Conservation (phyloP, 2,329 filamentous ascomycete genomes). For the Talaromyces pinophilus region DNA sequence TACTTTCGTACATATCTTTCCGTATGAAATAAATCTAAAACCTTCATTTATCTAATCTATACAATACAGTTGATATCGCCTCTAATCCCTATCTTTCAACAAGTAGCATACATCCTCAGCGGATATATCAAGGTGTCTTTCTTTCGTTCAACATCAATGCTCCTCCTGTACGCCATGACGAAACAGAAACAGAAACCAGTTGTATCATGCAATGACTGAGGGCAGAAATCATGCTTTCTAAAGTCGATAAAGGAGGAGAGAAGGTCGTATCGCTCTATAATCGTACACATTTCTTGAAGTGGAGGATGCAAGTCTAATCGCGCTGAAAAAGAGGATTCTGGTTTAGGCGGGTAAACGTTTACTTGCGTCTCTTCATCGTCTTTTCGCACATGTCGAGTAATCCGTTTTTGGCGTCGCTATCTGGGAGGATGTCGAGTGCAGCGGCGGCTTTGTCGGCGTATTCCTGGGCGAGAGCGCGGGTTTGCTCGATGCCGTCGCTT, state of each 20-base stretch:
- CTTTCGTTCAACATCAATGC: not conserved
- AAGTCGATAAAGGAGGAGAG: not conserved
- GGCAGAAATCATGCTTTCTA: not conserved
- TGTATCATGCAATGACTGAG: not conserved
- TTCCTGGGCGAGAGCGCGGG: slow-evolving; percentile 82
- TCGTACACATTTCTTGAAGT: not conserved
- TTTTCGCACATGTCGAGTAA: slow-evolving; percentile 92
- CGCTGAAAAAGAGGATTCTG: not conserved
- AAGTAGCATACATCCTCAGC: not conserved
- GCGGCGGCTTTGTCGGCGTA: slow-evolving; percentile 85
- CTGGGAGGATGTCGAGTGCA: slow-evolving; percentile 81
- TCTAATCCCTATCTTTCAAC: not conserved
- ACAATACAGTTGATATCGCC: not conserved
- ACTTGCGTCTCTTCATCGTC: slow-evolving; percentile 86
- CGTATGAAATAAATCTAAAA: not conserved
- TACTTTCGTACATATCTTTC: not conserved
- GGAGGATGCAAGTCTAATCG: not conserved
- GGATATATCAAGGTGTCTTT: not conserved
- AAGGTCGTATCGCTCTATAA: not conserved
- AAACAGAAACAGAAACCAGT: not conserved
- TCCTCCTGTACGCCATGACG: not conserved
- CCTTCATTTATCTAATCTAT: slow-evolving; percentile 13
- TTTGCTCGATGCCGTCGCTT: slow-evolving; percentile 89
- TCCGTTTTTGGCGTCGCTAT: slow-evolving; percentile 91
- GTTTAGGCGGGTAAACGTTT: slow-evolving; percentile 2